Base-by-base conservation (phyloP, 805 yeast genomes). In the Wickerhamomyces sydowiorum region DNA sequence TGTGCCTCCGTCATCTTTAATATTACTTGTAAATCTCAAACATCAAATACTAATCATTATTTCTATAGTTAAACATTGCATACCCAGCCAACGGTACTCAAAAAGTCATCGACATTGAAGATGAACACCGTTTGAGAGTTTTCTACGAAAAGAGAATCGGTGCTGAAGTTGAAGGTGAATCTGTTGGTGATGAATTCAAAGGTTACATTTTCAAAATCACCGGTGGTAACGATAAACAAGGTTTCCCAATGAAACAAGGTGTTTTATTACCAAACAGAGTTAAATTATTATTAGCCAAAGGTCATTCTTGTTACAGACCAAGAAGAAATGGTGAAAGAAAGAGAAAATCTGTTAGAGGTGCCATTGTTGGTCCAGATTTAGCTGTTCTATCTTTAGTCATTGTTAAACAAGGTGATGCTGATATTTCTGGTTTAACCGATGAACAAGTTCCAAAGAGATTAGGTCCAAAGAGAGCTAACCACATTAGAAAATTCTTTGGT, bases 391-490 rank as follows among this genome's bases (percentile, higher is more conserved):
- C 97, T 54, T 80, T 90, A 64, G 80, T 87, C 63, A 74, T 90
- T 72, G 86, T 84, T 74, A 90, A 90, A 82, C 93, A 86, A 75
- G 97, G 97, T 72, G 97, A 90, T 57, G 67, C 74, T 59, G 96
- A 90, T 63, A 86, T 89, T 60, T 95, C 76, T 64, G 97, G 97
- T 72, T 77, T 89, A 64, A 89, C 97, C 64, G 90, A 90, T 71
- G 63, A 80, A 66, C 79, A 88, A 66, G 81, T 83, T 66, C 96
- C 97, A 76, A 89, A 88, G 85, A 88, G 96, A 80, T 84, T 91
- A 68, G 98, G 98, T 68, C 99, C 99, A 76, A 93, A 93, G 95
- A 89, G 99, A 86, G 99, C 99, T 69, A 91, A 89, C 95, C 76
- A 91, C 91, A 93, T 93, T 75, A 90, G 98, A 86, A 91, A 93